These are phyloP conservation scores for Aspergillus brunneoviolaceus DNA, from an alignment of 2,329 filamentous ascomycete genomes.

Conservation along the genomic window DNA sequence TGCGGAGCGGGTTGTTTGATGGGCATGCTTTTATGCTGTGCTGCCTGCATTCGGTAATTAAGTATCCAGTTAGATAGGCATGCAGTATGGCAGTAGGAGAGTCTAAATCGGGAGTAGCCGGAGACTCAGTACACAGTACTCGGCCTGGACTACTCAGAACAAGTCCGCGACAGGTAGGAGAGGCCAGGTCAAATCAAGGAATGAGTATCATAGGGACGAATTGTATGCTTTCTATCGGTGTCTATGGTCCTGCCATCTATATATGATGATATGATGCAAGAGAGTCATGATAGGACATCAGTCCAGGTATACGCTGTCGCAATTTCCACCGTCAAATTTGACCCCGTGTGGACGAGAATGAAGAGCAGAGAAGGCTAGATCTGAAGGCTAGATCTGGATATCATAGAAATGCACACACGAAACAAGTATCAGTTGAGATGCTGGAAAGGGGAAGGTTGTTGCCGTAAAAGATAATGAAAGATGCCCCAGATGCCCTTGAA, in stretches of 20 bases:
- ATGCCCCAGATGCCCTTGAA: slow-evolving; percentile 59
- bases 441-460: background rate
- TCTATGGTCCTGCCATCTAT: background rate
- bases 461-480: slow-evolving; percentile 54
- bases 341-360: background rate
- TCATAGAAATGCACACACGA: background rate
- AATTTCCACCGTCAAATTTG: background rate
- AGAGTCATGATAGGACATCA: background rate
- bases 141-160: background rate
- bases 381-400: slow-evolving; percentile 1
- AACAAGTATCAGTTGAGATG: background rate
- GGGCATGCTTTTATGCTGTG: background rate
- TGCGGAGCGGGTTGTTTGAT: background rate
- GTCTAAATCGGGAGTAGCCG: background rate
- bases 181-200: background rate
- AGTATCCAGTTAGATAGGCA: no score
- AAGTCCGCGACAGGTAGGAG: background rate
- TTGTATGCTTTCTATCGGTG: background rate
- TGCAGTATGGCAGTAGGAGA: no score
- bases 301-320: background rate
- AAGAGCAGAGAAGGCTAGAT: background rate
- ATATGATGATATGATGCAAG: background rate
- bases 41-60: background rate
- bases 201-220: background rate
- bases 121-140: background rate